Evolutionary conservation across 352 stramenopile species (phyloP), one percentile per base, ranked within the genome.

Genomic region (Phytophthora foliorum): DNA sequence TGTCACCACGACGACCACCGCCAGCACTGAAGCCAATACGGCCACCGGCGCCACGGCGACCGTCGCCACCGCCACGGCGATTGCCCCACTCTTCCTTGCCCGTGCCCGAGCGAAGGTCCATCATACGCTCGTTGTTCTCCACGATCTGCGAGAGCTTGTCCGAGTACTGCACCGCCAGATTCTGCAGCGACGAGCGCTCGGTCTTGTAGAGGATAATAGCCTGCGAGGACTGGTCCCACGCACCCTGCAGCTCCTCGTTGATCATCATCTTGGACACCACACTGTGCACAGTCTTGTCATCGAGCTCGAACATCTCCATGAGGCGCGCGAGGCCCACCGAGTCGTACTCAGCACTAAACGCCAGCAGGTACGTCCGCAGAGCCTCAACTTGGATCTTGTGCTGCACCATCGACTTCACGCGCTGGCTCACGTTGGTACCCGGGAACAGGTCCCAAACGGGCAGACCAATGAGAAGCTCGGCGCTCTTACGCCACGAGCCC

Each of bases 211-310:
- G 84, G 51, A 98, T 84, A 67, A 99, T 98, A 27, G 96, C 98
- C 78, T 98, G 89, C 55, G 98, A 99, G 14, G 95, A 96, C 85
- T 99, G 96, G 84, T 99, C 97, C 97, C 97, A 99, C 42, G 90
- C 97, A 45, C 94, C 98, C 67, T 97, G 90, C 4, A 99, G 86
- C 77, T 99, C 97, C 50, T 97, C 89, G 69, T 98, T 99, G 84
- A 99, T 98, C 88, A 99, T 99, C 97, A 99, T 99, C 78, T 99
- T 99, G 50, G 93, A 99, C 32, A 99, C 94, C n/a, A 99, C 91
- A 58, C 86, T 97, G 84, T 99, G 97, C 55, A 98, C 97, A 39
- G 97, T 97, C 79, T 95, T 98, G 61, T 97, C 93, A 24, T 95
- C 90, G 54, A 99, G 89, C 58, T 98, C 96, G 79, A 99, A 99